Evolutionary conservation across 108 stramenopile species (phyloP).

Genomic region (Conticribra guillardii): DNA sequence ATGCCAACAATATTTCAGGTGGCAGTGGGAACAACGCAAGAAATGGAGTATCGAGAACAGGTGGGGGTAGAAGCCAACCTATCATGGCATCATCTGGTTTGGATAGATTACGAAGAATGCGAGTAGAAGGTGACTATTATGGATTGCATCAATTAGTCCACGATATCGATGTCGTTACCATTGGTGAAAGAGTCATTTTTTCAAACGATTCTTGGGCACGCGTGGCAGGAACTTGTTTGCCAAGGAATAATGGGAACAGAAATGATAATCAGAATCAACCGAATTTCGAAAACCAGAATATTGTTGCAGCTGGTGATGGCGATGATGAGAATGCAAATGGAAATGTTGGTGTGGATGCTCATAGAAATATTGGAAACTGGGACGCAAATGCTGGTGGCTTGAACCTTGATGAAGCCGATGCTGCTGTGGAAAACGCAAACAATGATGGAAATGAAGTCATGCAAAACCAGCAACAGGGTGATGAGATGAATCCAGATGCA

Average conservation of each 20-base stretch:
- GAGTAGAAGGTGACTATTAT: constrained; percentile 49
- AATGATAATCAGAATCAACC: not conserved
- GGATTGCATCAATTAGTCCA: constrained; percentile 38
- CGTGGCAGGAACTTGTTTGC: constrained; percentile 41
- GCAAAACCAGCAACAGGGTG: not conserved
- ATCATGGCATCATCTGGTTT: not conserved
- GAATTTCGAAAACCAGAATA: not conserved
- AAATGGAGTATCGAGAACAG: not conserved
- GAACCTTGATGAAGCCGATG: no score
- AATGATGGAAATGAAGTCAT: not conserved
- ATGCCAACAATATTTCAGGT: not conserved
- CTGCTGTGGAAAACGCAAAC: not conserved
- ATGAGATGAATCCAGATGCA: not conserved
- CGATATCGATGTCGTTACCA: constrained; percentile 39
- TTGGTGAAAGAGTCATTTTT: constrained; percentile 33
- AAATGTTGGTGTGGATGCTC: not conserved
- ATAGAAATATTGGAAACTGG: no score
- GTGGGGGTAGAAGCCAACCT: not conserved
- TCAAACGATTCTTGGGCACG: constrained; percentile 29
- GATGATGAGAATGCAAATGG: not conserved
- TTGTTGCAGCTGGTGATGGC: constrained; percentile 1
- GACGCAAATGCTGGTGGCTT: no score
- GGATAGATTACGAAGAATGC: constrained; percentile 27
- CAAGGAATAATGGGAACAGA: not conserved
- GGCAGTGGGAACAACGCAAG: not conserved